Evolutionary conservation across 2,329 filamentous ascomycete genomes (phyloP).

Genomic region (Teratosphaeriaceae sp.): DNA sequence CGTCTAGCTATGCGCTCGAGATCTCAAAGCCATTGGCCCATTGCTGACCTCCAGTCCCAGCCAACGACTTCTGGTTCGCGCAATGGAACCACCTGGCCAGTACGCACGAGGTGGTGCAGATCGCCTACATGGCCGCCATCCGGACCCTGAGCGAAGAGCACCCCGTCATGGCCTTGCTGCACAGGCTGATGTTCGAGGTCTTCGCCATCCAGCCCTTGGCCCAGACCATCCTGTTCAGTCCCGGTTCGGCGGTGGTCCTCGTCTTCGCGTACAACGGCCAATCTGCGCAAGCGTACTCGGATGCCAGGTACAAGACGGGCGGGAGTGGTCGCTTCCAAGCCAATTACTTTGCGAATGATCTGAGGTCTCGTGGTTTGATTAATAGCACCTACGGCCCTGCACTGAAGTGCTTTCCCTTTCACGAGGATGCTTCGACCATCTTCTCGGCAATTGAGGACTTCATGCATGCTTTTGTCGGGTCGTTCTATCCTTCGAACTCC

Average conservation of each 20-base stretch:
- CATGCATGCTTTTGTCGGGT: constrained; percentile 36
- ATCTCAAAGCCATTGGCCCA: too few relatives aligned
- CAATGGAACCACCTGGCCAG: constrained; percentile 40
- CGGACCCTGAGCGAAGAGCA: constrained; percentile 42
- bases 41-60: too few relatives aligned
- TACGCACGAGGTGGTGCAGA: constrained; percentile 41
- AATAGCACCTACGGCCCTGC: constrained; percentile 29
- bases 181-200: constrained; percentile 24
- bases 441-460: constrained; percentile 33
- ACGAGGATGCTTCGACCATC: constrained; percentile 37
- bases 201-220: constrained; percentile 23
- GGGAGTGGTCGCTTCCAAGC: constrained; percentile 25
- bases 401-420: constrained; percentile 40
- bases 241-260: constrained; percentile 22
- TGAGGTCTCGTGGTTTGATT: constrained; percentile 37
- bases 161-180: constrained; percentile 37
- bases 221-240: constrained; percentile 10
- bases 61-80: constrained; percentile 42
- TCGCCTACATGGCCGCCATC: constrained; percentile 40
- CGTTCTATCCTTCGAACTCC: constrained; percentile 36
- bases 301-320: constrained; percentile 10
- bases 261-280: constrained; percentile 12
- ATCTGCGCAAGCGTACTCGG: constrained; percentile 11
- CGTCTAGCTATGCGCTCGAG: too few relatives aligned
- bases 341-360: constrained; percentile 36